A percentile compares a stretch with the other conserved stretches of the same genome.
These are phyloP conservation scores for Paspalum vaginatum DNA, from an alignment of 176 grass and related monocot genomes.

Conservation along the genomic window DNA sequence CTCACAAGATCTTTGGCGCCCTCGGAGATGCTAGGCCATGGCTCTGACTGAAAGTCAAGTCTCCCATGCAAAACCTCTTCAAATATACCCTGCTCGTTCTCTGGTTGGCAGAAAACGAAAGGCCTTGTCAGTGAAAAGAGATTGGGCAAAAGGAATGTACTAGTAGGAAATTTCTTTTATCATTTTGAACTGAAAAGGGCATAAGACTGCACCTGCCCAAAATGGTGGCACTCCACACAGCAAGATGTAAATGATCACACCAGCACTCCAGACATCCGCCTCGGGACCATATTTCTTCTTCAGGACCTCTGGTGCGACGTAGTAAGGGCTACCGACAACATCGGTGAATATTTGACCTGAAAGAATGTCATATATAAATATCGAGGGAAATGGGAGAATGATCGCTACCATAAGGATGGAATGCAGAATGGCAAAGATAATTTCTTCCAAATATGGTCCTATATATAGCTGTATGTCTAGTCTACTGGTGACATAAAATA, in stretches of 20 bases:
- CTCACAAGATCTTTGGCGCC: conserved; percentile 90
- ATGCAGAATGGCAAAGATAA: neutral
- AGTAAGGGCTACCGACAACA: conserved; percentile 94
- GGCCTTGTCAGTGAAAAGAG: neutral
- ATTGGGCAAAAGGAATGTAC: neutral
- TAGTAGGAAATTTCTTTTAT: neutral
- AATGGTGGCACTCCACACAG: conserved; percentile 89
- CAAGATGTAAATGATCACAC: conserved; percentile 92
- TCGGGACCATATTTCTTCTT: conserved; percentile 88
- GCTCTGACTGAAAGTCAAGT: conserved; percentile 83
- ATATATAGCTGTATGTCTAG: neutral
- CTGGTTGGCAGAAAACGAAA: conserved; percentile 33
- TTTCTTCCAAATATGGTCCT: too few species aligned
- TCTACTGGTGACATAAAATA: neutral
- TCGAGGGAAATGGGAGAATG: conserved; percentile 2
- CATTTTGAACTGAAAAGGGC: neutral
- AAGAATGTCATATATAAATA: conserved; percentile 25
- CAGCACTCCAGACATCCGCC: conserved; percentile 92
- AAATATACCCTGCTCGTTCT: conserved; percentile 96
- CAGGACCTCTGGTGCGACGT: conserved; percentile 85
- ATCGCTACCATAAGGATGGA: neutral
- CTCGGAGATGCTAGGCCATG: conserved; percentile 93
- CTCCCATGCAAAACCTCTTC: conserved; percentile 87
- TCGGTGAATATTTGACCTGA: conserved; percentile 82
- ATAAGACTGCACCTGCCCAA: conserved; percentile 68